These are phyloP conservation scores for Cladorrhinum sp. DNA, from an alignment of 2,329 filamentous ascomycete species.

Conservation along the genomic window DNA sequence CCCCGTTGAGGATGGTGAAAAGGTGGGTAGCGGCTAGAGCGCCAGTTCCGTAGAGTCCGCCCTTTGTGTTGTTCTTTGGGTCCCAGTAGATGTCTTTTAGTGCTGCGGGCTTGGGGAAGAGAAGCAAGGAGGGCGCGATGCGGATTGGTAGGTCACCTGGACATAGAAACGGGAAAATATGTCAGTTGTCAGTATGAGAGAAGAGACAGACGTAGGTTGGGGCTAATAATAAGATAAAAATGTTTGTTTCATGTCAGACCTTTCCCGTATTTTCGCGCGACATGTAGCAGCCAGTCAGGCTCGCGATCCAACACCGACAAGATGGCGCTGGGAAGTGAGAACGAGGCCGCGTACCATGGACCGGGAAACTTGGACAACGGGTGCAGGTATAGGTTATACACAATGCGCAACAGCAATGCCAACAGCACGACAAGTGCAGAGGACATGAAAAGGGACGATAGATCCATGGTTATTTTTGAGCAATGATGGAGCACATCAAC, in stretches of 20 bases:
- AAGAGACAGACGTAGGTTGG: no score
- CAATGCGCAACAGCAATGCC: no score
- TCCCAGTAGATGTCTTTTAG: conserved; percentile 41
- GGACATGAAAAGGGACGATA: no score
- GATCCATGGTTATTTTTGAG: no score
- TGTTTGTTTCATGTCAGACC: no score
- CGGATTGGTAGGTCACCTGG: conserved; percentile 35
- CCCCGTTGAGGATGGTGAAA: conserved; percentile 31
- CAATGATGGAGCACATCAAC: no score
- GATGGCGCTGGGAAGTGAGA: conserved; percentile 23
- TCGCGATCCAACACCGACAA: conserved; percentile 22
- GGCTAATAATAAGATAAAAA: no score
- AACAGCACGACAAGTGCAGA: no score
- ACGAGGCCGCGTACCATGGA: conserved; percentile 25
- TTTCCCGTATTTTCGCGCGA: conserved; percentile 13
- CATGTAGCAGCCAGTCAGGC: conserved; percentile 25
- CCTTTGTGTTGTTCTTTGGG: conserved; percentile 35
- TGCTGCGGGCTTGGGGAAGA: conserved; percentile 36
- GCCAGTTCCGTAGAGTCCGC: conserved; percentile 34
- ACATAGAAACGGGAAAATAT: no score
- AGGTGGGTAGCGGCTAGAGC: conserved; percentile 35
- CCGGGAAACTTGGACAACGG: conserved; percentile 26
- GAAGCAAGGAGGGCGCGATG: conserved; percentile 36
- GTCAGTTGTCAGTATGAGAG: no score
- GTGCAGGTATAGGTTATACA: conserved; percentile 27